These are phyloP conservation scores for Ophiostoma ulmi DNA, from an alignment of 2,329 filamentous ascomycete genomes.

Conservation along the genomic window DNA sequence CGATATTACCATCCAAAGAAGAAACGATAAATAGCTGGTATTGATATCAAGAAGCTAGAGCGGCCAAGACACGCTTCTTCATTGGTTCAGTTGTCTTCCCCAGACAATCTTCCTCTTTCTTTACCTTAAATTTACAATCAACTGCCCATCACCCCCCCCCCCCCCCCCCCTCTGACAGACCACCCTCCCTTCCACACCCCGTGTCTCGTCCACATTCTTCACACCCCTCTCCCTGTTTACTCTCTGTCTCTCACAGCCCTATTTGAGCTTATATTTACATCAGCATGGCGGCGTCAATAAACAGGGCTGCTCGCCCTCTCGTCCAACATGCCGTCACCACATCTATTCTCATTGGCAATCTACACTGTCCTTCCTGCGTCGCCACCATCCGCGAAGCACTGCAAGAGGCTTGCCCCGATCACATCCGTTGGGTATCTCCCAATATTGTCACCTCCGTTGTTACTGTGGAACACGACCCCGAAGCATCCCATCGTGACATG, in stretches of 20 bases:
- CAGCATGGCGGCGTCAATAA: constrained; percentile 30
- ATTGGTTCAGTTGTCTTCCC: background rate
- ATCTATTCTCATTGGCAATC: constrained; percentile 63
- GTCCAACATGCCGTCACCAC: constrained; percentile 41
- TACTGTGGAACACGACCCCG: constrained; percentile 51
- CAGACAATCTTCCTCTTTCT: background rate
- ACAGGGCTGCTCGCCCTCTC: constrained; percentile 27
- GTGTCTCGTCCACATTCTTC: background rate
- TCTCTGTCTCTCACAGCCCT: background rate
- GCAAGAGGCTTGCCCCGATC: constrained; percentile 42
- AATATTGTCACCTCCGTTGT: constrained; percentile 68
- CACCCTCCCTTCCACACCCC: constrained; percentile 17
- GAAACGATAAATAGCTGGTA: background rate
- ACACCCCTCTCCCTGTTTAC: background rate
- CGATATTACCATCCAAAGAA: background rate
- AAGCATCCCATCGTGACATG: constrained; percentile 43
- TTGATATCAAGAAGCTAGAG: background rate
- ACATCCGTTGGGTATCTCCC: constrained; percentile 56
- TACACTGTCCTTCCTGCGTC: constrained; percentile 75
- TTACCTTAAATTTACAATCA: background rate
- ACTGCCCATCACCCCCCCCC: constrained; percentile 15
- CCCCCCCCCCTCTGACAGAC: background rate
- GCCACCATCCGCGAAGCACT: constrained; percentile 59
- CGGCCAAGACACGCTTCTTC: background rate
- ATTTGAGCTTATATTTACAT: background rate